These are phyloP conservation scores for Oropetium thomaeum DNA, from an alignment of 176 grass and related monocot species.

Conservation along the genomic window DNA sequence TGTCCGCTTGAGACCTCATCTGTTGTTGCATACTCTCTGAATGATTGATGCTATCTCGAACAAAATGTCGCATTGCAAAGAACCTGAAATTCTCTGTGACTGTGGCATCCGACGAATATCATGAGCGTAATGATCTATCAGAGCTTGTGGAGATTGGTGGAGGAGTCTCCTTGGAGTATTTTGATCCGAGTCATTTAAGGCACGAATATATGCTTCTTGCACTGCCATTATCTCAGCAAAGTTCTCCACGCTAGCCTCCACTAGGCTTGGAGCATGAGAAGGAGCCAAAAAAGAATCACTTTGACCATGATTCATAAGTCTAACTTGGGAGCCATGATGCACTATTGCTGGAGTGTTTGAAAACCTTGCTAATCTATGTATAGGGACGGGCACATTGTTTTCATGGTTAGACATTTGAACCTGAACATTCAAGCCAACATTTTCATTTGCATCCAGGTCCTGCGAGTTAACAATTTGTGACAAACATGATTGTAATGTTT, in stretches of 20 bases:
- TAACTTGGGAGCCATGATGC: neutral
- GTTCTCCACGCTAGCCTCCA: neutral
- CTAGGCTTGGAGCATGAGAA: neutral
- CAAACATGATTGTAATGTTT: neutral
- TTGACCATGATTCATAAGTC: neutral
- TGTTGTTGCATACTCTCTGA: neutral
- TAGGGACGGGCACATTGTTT: neutral
- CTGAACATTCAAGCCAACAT: neutral
- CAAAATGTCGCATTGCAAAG: neutral
- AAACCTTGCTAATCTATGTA: neutral
- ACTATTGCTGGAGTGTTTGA: neutral
- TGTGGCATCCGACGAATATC: neutral
- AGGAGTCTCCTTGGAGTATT: neutral
- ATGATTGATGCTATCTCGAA: neutral
- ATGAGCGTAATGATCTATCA: neutral
- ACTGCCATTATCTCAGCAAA: neutral
- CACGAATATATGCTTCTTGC: neutral
- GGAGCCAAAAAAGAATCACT: neutral
- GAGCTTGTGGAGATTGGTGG: neutral
- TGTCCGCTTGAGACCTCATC: conserved; percentile 1
- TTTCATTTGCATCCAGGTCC: neutral
- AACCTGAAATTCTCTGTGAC: neutral
- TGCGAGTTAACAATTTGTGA: neutral
- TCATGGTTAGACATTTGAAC: neutral
- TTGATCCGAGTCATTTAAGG: neutral